Evolutionary conservation across 176 grass and related monocot genomes (phyloP), one percentile per base, ranked within the genome.

Genomic region (Ensete ventricosum): DNA sequence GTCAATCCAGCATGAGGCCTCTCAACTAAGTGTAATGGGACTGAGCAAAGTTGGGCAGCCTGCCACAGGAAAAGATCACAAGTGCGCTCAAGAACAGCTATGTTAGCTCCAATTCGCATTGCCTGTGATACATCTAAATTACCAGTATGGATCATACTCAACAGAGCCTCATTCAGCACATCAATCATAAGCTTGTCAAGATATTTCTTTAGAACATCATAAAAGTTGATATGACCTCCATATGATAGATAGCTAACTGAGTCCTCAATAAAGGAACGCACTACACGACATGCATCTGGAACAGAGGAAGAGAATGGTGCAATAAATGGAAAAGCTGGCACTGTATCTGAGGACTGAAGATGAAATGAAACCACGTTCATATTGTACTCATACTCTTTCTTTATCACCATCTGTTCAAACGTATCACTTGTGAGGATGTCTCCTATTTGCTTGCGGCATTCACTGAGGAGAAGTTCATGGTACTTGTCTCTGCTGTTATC

Each of bases 131-230:
- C 83, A 55, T 75, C 85, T 67, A 90, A 83, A 55, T 62, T 73
- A 48, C 87, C 66, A 76, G 79, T 69, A 79, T 92, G 93, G 60
- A 96, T 88, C 75, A 81, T 80, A 20, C 84, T 92, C 58, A 96
- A 83, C 73, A 92, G 79, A 77, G 76, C 58, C 54, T 88, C 81
- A 73, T 96, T 96, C 64, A 96, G 55, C 50, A 90, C 85, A 75
- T 96, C 93, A 82, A 96, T 92, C 73, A 96, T 84, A 27, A 96
- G 80, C 73, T 90, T 96, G 62, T 96, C 93, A 34, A 96, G 77
- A 83, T 89, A 91, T 64, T 84, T 85, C 69, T 88, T 96, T 72
- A 96, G 84, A 22, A 85, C 82, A 80, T 96, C 89, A 67, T 84
- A 92, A 27, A 77, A 74, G 78, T 86, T 88, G 59, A 81, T 65